Conservation (phyloP, 2,329 filamentous ascomycete genomes). For the Trichoderma oligosporum region DNA sequence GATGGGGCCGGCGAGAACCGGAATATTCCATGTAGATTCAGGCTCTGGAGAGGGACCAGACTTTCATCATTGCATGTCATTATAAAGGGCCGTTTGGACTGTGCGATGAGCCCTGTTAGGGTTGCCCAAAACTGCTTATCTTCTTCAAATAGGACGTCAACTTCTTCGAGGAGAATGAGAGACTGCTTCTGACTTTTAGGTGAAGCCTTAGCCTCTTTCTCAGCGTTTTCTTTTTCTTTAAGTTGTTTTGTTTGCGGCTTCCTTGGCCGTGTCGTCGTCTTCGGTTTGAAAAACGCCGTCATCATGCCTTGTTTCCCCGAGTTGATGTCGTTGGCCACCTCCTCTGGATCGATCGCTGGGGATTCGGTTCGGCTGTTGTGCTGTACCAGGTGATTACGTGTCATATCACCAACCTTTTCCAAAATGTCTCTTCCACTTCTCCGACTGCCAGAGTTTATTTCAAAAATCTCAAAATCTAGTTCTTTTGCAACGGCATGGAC, state of each 20-base stretch:
- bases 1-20: constrained; percentile 65
- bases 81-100: constrained; percentile 87
- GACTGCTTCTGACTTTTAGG: constrained; percentile 77
- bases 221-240: constrained; percentile 8
- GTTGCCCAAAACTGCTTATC: constrained; percentile 94
- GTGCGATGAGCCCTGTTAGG: constrained; percentile 69
- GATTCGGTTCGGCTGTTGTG: constrained; percentile 41
- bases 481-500: constrained; percentile 91
- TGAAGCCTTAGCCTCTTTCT: constrained; percentile 32
- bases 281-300: constrained; percentile 72
- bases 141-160: constrained; percentile 89
- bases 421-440: constrained; percentile 85
- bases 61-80: constrained; percentile 92
- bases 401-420: constrained; percentile 95
- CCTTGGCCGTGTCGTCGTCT: constrained; percentile 33
- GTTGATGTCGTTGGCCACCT: constrained; percentile 50
- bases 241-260: constrained; percentile 27
- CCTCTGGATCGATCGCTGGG: constrained; percentile 29
- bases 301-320: constrained; percentile 74
- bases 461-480: constrained; percentile 88
- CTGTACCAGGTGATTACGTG: constrained; percentile 82
- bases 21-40: constrained; percentile 83
- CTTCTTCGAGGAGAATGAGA: constrained; percentile 88
- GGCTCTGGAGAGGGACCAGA: constrained; percentile 67
- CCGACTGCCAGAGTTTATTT: constrained; percentile 81